Conservation (phyloP, 805 yeast species). For the Candida succiphila region DNA sequence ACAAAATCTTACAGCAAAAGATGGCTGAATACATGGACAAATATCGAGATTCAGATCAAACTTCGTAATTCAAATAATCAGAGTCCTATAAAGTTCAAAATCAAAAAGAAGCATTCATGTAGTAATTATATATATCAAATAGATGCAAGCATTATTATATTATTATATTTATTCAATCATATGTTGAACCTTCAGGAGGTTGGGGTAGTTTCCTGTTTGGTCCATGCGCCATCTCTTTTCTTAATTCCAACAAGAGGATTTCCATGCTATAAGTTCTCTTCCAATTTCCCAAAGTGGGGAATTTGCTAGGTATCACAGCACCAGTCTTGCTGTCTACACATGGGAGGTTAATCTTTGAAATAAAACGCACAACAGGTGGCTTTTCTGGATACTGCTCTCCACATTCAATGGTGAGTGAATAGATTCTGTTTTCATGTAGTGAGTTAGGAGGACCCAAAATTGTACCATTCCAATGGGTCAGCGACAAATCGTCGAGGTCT, state of each 20-base stretch:
- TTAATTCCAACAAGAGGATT: conserved; percentile 75
- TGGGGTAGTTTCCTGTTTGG: conserved; percentile 78
- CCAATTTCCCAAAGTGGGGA: conserved; percentile 75
- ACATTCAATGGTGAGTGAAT: conserved; percentile 71
- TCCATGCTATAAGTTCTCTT: conserved; percentile 89
- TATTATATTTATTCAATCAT: neutral
- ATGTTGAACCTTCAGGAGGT: conserved; percentile 80
- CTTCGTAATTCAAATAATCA: neutral
- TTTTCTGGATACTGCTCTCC: conserved; percentile 78
- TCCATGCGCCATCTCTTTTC: conserved; percentile 84
- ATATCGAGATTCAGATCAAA: conserved; percentile 2
- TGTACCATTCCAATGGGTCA: conserved; percentile 97
- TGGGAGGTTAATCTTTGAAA: conserved; percentile 81
- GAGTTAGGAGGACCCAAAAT: conserved; percentile 86
- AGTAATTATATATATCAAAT: neutral
- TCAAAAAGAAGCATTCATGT: neutral
- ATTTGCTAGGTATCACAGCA: conserved; percentile 37
- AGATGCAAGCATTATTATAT: neutral
- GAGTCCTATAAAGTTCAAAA: neutral
- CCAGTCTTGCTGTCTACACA: conserved; percentile 70
- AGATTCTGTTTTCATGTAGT: conserved; percentile 88
- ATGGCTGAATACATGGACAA: conserved; percentile 19
- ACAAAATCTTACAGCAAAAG: conserved; percentile 16
- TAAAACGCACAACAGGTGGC: conserved; percentile 78
- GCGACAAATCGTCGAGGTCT: conserved; percentile 81